These are phyloP conservation scores for Phytophthora ohioensis DNA, from an alignment of 352 stramenopile genomes.

Conservation along the genomic window DNA sequence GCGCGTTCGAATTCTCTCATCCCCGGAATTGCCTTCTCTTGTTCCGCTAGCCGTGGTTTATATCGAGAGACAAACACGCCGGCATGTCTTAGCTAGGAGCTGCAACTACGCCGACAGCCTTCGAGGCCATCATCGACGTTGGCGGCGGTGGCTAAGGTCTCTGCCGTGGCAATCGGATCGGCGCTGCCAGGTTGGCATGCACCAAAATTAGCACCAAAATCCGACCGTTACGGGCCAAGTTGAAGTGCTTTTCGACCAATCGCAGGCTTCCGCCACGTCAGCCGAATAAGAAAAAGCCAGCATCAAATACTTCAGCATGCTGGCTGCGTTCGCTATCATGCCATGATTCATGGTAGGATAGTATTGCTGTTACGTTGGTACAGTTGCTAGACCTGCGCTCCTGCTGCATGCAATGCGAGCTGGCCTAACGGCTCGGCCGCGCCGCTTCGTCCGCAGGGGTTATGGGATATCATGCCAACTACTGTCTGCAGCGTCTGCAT, in stretches of 20 bases:
- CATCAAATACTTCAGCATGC: slow-evolving; percentile 10
- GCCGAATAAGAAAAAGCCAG: slow-evolving; percentile 39
- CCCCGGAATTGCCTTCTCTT: slow-evolving; percentile 20
- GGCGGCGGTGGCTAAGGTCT: neutral
- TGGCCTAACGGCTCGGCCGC: neutral
- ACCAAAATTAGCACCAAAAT: neutral
- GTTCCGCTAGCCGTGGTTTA: slow-evolving; percentile 15
- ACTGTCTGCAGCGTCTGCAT: slow-evolving; percentile 11
- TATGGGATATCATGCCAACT: slow-evolving; percentile 37
- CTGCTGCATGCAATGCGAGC: neutral
- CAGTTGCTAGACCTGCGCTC: neutral
- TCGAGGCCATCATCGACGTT: neutral
- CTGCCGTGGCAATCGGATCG: slow-evolving; percentile 6
- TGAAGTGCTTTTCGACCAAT: slow-evolving; percentile 41
- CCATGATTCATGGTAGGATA: too few relatives aligned
- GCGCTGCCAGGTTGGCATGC: neutral
- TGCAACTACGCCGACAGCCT: neutral
- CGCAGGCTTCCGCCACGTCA: slow-evolving; percentile 29
- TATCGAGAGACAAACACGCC: slow-evolving; percentile 13
- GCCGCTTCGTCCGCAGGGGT: neutral
- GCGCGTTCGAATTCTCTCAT: slow-evolving; percentile 26
- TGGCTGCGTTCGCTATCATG: too few relatives aligned
- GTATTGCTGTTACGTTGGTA: too few relatives aligned
- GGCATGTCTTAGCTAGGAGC: neutral
- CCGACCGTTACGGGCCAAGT: slow-evolving; percentile 26